phyloP scores from a whole-genome alignment of 108 stramenopile species.

The Schizochytrium sp. region DNA sequence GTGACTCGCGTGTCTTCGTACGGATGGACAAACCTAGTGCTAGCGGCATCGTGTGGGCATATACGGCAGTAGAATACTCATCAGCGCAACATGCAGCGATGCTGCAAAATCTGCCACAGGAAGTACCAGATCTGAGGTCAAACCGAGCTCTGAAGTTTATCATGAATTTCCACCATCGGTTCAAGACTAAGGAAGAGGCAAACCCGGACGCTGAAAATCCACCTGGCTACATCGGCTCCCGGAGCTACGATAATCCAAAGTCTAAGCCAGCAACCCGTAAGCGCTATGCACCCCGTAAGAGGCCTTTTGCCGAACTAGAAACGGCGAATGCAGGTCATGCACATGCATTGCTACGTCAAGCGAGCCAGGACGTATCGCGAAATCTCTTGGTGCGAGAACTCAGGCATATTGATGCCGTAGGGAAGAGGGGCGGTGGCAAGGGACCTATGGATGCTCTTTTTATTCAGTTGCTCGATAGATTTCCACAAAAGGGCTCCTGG shows the following conservation, averaged over 20 bases:
- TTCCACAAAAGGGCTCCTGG: not conserved
- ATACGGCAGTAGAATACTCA: not conserved
- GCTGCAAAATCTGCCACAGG: not conserved
- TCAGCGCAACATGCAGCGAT: not conserved
- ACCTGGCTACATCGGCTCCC: not conserved
- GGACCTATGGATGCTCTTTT: not conserved
- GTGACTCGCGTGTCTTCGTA: not conserved
- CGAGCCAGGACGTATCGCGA: not conserved
- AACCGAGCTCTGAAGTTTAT: slow-evolving; percentile 7
- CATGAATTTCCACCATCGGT: not conserved
- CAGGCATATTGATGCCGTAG: not conserved
- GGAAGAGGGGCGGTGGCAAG: not conserved
- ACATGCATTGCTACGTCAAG: not conserved
- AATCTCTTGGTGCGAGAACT: not conserved
- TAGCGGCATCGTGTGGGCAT: not conserved
- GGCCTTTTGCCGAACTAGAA: not conserved
- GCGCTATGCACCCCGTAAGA: not conserved
- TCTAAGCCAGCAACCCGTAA: too few relatives aligned
- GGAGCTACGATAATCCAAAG: not conserved
- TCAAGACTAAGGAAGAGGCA: not conserved
- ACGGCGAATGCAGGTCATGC: not conserved
- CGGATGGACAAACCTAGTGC: not conserved
- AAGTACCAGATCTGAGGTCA: not conserved
- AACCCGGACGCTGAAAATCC: not conserved
- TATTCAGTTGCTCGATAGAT: not conserved